These are phyloP conservation scores for Serendipita indica DNA, from an alignment of 768 basidiomycete species.

Conservation along the genomic window DNA sequence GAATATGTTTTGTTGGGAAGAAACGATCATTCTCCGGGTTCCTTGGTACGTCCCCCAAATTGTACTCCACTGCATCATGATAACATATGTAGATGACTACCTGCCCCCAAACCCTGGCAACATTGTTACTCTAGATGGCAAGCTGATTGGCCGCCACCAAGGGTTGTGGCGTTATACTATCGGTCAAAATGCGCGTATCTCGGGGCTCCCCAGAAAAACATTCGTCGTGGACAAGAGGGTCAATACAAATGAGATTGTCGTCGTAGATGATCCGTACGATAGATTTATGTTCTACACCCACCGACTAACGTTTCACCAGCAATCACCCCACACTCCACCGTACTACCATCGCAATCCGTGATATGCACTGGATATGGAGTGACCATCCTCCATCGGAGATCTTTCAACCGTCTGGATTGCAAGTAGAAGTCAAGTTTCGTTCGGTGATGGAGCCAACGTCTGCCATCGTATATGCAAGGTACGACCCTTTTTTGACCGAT, in stretches of 20 bases:
- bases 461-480: slow-evolving; percentile 38
- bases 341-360: slow-evolving; percentile 22
- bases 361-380: slow-evolving; percentile 70
- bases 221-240: slow-evolving; percentile 64
- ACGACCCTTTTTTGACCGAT: slow-evolving; percentile 16
- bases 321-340: slow-evolving; percentile 44
- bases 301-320: slow-evolving; percentile 22
- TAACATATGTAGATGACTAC: slow-evolving; percentile 47
- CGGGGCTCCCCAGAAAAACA: slow-evolving; percentile 43
- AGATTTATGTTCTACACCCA: background rate
- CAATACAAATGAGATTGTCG: slow-evolving; percentile 47
- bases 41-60: slow-evolving; percentile 35
- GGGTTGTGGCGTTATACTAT: slow-evolving; percentile 81
- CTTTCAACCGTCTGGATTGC: slow-evolving; percentile 30
- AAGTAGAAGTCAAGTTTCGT: slow-evolving; percentile 45
- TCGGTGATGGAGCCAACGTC: slow-evolving; percentile 45
- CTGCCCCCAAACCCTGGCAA: slow-evolving; percentile 52
- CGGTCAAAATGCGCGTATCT: slow-evolving; percentile 60
- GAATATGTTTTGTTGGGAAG: slow-evolving; percentile 87
- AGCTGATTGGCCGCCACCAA: slow-evolving; percentile 41
- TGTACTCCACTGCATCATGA: background rate
- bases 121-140: slow-evolving; percentile 44
- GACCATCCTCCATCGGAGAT: slow-evolving; percentile 37
- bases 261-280: slow-evolving; percentile 54
- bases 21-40: slow-evolving; percentile 57